Percentiles rank a stretch among this genome's conserved stretches.
These are phyloP conservation scores for Monosporascus sp. DNA, from an alignment of 2,329 filamentous ascomycete genomes.

Conservation along the genomic window DNA sequence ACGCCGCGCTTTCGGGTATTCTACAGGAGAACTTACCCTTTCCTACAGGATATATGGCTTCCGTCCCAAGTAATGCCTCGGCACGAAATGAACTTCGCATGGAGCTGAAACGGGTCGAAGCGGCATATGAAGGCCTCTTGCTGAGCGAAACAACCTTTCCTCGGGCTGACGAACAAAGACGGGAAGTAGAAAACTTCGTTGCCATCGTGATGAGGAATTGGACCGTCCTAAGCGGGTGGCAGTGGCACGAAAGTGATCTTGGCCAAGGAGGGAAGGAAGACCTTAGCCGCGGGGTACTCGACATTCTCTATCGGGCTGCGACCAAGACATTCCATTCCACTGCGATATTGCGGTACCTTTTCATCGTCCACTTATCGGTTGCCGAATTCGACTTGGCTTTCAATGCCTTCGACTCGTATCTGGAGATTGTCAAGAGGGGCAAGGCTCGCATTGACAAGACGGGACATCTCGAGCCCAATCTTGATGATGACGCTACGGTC, in stretches of 20 bases:
- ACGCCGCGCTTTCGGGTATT: constrained; percentile 71
- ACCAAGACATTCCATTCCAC: constrained; percentile 96
- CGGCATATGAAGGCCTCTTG: constrained; percentile 73
- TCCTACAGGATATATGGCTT: constrained; percentile 41
- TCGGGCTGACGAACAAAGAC: constrained; percentile 71
- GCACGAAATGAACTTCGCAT: constrained; percentile 60
- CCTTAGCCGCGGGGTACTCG: constrained; percentile 71
- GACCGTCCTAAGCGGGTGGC: constrained; percentile 71
- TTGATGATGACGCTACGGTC: constrained; percentile 75
- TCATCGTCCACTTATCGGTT: constrained; percentile 79
- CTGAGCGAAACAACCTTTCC: constrained; percentile 80
- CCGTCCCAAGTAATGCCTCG: constrained; percentile 43
- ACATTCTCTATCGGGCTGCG: constrained; percentile 84
- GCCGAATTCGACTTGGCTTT: constrained; percentile 91
- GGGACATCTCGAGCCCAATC: constrained; percentile 61
- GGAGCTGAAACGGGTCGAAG: constrained; percentile 76
- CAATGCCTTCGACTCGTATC: constrained; percentile 86
- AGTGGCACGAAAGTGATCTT: constrained; percentile 76
- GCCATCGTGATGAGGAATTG: constrained; percentile 79
- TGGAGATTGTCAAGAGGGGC: constrained; percentile 79
- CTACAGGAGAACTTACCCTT: constrained; percentile 63
- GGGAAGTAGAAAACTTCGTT: constrained; percentile 78
- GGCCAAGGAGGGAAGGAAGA: constrained; percentile 75
- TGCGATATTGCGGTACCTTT: constrained; percentile 77
- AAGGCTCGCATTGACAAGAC: constrained; percentile 80